Evolutionary conservation across 1,139 yeast species (phyloP).

Genomic region (Saccharomyces hybrid): DNA sequence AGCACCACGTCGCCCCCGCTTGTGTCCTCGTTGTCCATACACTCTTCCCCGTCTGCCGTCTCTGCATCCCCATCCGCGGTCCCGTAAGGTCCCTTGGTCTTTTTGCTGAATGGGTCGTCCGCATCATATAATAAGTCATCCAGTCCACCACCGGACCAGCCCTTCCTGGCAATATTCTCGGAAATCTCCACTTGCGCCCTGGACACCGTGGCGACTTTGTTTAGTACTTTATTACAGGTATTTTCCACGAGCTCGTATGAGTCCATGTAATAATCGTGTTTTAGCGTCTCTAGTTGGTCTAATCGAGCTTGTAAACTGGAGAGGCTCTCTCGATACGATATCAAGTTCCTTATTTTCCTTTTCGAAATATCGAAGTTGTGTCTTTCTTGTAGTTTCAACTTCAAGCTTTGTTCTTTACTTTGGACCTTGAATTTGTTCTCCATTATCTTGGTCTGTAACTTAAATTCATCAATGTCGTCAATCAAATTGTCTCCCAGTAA

Average conservation of each 20-base stretch:
- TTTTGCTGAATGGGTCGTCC: conserved; percentile 43
- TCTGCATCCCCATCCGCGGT: conserved; percentile 10
- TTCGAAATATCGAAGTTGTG: conserved; percentile 50
- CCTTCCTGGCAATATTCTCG: conserved; percentile 75
- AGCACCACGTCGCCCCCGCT: neutral
- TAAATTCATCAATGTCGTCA: conserved; percentile 39
- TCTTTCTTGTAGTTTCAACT: conserved; percentile 48
- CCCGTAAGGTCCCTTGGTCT: neutral
- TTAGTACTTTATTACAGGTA: conserved; percentile 47
- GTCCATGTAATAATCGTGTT: conserved; percentile 62
- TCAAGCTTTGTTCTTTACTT: conserved; percentile 44
- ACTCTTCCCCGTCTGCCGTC: conserved; percentile 18
- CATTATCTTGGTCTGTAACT: conserved; percentile 36
- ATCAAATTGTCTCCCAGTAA: conserved; percentile 52
- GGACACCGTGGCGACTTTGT: conserved; percentile 55
- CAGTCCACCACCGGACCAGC: conserved; percentile 81
- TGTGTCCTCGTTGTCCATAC: conserved; percentile 6
- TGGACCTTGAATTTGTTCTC: conserved; percentile 49
- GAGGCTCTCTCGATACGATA: conserved; percentile 57
- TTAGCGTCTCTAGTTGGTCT: conserved; percentile 69
- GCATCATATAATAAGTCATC: conserved; percentile 55
- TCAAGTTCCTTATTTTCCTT: conserved; percentile 51
- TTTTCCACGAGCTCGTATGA: conserved; percentile 55
- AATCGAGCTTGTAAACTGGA: conserved; percentile 62
- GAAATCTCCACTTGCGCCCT: conserved; percentile 75